Evolutionary conservation across 371 early-diverging fungal genomes (phyloP).

Genomic region (Rhizomucor pusillus): DNA sequence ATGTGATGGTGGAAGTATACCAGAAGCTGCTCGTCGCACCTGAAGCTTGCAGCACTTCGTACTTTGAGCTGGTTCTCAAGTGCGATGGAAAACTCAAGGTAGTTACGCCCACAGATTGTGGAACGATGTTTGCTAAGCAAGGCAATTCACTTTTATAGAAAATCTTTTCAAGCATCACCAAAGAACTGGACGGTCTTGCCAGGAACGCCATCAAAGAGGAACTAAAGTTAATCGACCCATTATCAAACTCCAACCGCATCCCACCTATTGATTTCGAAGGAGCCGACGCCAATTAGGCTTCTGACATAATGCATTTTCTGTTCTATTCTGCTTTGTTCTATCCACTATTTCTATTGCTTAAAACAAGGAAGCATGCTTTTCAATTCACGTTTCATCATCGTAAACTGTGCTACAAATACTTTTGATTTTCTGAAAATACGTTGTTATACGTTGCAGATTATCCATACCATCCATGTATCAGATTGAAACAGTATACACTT

Average conservation of each 20-base stretch:
- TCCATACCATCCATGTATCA: too few species aligned
- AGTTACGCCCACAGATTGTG: neutral
- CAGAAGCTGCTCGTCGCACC: conserved; percentile 41
- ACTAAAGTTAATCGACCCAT: conserved; percentile 49
- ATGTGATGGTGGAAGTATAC: conserved; percentile 47
- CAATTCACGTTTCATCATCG: too few species aligned
- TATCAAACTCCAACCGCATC: conserved; percentile 32
- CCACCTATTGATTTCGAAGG: conserved; percentile 47
- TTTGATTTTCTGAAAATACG: too few species aligned
- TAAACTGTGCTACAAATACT: too few species aligned
- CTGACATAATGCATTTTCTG: neutral
- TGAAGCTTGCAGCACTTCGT: conserved; percentile 42
- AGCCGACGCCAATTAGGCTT: conserved; percentile 19
- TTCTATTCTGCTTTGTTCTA: too few species aligned
- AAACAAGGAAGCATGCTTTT: too few species aligned
- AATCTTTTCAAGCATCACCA: conserved; percentile 52
- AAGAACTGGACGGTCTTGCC: conserved; percentile 50
- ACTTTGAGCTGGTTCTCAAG: conserved; percentile 57
- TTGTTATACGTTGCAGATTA: too few species aligned
- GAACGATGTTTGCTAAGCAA: neutral
- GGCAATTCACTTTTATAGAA: conserved; percentile 25
- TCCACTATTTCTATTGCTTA: too few species aligned
- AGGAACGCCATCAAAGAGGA: conserved; percentile 57
- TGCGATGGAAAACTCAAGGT: conserved; percentile 57
- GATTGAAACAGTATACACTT: too few species aligned